Base-by-base conservation (phyloP, 2,329 filamentous ascomycete genomes). In the Remersonia thermophila region DNA sequence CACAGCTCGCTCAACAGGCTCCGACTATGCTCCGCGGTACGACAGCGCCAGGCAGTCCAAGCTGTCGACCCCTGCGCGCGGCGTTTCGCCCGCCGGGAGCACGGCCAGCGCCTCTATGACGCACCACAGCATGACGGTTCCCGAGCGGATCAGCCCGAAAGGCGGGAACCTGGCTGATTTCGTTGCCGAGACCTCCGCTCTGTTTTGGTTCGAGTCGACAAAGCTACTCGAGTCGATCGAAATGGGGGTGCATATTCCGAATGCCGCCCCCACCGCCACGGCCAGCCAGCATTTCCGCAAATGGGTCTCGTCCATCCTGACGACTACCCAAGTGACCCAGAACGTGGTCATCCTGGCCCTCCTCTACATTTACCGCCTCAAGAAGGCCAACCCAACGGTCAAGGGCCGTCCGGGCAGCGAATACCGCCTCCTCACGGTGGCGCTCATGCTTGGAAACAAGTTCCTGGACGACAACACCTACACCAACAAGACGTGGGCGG, bases 391-490 rank as follows among this genome's bases (percentile, higher is more conserved):
- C 49, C 83, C 86, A 0, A 76, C 71, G 3, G 89, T 96, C 13
- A 85, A 87, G 54, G 91, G 91, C 28, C 89, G 89, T 51, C 79
- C 79, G 15, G 91, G 91, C 4, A 98, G 91, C 56, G 91, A 96
- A 56, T 96, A 91, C 54, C 71, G 91, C 13, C 65, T 98, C 16
- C 67, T 96, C 51, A 96, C 91, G 0, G 87, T 96, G 33, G 91
- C 91, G 16, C 64, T 98, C 47, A 98, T 98, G 91, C 68, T 98
- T 41, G 89, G 87, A 43, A 98, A 98, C 59, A 98, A 98, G 65
- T 98, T 96, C 55, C 65, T 98, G 50, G 91, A 98, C 55, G 91
- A 98, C 58, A 98, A 96, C 57, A 96, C 91, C 0, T 98, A 98
- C 60, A 96, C 91, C 27, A 98, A 98, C 65, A 95, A 96, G 66